Base-by-base conservation (phyloP, 768 basidiomycete genomes). In the Boletus barrowsii region DNA sequence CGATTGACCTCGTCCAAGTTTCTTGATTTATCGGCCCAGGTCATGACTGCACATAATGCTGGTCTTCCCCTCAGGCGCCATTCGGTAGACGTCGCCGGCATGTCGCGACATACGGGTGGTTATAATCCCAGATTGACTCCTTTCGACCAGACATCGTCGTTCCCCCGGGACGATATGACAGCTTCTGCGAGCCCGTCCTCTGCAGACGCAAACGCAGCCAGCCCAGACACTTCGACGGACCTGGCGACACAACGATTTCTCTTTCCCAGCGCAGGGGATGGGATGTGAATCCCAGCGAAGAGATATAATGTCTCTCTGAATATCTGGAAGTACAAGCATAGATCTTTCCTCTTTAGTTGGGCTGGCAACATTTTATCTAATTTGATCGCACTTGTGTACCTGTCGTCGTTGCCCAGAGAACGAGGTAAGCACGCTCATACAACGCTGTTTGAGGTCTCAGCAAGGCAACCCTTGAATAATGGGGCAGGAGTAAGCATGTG, bases 11-110 rank as follows among this genome's bases (percentile, higher is more conserved):
- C 10, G 35, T 4, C 26, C 35, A 17, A 70, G 69, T 70, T 70
- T 51, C 61, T 70, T 17, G 67, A 71, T 42, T 20, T 70, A 13
- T 71, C 68, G 0, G 20, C 36, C 4, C 59, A 70, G 48, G 69
- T 72, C 22, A 65, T 67, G 58, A 58, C 52, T 24, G 58, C 61
- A 36, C 66, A 72, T 14, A 52, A 32, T 10, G 52, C 62, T 2
- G 59, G 58, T 5, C 60, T 65, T 37, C 70, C 68, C 9, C 61
- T 65, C 32, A 57, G 70, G n/a, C 68, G 71, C 14, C 69, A 70
- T 51, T 70, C 69, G 0, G 70, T 68, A 0, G 69, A 70, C 47
- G 7, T 63, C 5, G 56, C 52, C 6, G 60, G 58, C 18, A 49
- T 58, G 46, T 55, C 61, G 20, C 47, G 58, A n/a, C 43, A 48